phyloP scores from a whole-genome alignment of 768 basidiomycete genomes.

The Paxillus ammoniavirescens region DNA sequence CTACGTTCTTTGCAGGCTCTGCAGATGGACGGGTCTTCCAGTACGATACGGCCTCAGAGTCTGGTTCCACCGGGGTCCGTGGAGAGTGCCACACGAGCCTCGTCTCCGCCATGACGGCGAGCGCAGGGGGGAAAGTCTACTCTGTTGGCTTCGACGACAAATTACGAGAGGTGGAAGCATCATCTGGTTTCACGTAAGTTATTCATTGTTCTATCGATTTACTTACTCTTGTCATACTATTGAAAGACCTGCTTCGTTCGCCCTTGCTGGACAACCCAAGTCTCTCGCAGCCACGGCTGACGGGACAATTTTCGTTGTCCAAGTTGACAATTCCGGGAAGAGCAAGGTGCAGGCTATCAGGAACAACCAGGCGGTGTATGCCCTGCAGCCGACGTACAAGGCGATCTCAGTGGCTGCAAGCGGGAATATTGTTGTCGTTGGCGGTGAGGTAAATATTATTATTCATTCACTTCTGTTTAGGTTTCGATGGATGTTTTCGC shows the following conservation, averaged over 20 bases:
- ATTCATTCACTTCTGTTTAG: background rate
- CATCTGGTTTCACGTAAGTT: slow-evolving; percentile 28
- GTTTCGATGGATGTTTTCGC: background rate
- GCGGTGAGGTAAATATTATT: slow-evolving; percentile 59
- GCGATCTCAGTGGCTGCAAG: slow-evolving; percentile 59
- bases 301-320: slow-evolving; percentile 57
- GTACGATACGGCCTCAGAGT: slow-evolving; percentile 43
- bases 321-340: slow-evolving; percentile 44
- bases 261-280: slow-evolving; percentile 65
- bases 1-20: slow-evolving; percentile 80
- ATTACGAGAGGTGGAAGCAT: slow-evolving; percentile 60
- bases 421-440: slow-evolving; percentile 60
- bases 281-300: slow-evolving; percentile 58
- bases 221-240: background rate
- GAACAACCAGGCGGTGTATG: slow-evolving; percentile 65
- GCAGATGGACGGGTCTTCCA: slow-evolving; percentile 75
- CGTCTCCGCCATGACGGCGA: slow-evolving; percentile 58
- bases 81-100: slow-evolving; percentile 73
- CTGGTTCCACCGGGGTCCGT: slow-evolving; percentile 39
- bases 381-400: slow-evolving; percentile 48
- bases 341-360: slow-evolving; percentile 59
- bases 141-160: slow-evolving; percentile 82
- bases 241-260: slow-evolving; percentile 48
- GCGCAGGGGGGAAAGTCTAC: slow-evolving; percentile 51
- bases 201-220: slow-evolving; percentile 38